These are phyloP conservation scores for Fragilaria radians DNA, from an alignment of 108 stramenopile species.

Conservation along the genomic window DNA sequence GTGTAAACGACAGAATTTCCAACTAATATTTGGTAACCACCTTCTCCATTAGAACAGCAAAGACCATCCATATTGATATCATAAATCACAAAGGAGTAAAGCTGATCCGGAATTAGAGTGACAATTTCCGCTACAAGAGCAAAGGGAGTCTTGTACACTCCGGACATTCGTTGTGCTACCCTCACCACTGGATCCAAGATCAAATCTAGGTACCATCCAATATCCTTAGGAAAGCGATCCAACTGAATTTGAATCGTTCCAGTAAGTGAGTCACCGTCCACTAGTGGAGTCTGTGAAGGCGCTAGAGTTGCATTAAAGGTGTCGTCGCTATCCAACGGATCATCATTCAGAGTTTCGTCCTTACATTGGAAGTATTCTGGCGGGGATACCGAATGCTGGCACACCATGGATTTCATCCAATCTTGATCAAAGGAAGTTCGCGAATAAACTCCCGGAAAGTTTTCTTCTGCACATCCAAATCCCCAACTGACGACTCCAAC, in stretches of 20 bases:
- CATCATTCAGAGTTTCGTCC: neutral
- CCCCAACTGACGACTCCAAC: constrained; percentile 36
- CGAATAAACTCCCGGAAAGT: constrained; percentile 50
- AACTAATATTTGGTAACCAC: neutral
- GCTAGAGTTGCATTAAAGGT: no score
- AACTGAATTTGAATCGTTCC: neutral
- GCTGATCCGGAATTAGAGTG: neutral
- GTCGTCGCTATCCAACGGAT: no score
- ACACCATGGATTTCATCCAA: constrained; percentile 54
- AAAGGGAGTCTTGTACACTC: neutral
- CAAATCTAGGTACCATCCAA: neutral
- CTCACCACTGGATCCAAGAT: neutral
- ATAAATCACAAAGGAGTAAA: neutral
- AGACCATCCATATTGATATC: neutral
- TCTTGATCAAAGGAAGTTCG: constrained; percentile 28
- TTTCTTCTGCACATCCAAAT: constrained; percentile 19
- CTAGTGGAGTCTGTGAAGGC: neutral
- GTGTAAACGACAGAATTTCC: neutral
- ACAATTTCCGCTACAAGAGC: neutral
- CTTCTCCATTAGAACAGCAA: neutral
- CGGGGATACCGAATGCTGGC: constrained; percentile 19
- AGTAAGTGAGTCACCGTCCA: neutral
- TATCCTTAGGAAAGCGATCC: neutral
- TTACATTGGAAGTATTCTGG: constrained; percentile 15
- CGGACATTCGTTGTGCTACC: neutral